Conservation (phyloP, 257 asterid species). For the Striga asiatica region DNA sequence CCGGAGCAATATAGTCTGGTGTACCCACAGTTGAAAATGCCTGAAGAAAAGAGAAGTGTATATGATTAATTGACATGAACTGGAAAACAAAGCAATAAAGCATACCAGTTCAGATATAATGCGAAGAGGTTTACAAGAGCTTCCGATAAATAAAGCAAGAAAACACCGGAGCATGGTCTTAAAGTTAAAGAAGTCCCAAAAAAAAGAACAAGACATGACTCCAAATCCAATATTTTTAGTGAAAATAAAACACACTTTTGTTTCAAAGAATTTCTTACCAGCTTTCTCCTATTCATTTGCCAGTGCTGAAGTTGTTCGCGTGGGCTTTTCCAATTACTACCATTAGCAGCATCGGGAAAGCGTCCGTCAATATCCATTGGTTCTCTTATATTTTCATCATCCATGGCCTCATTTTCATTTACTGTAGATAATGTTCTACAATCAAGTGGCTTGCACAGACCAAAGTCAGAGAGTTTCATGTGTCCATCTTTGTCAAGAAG, state of each 20-base stretch:
- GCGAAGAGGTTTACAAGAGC: background rate
- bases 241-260: background rate
- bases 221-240: background rate
- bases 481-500: conserved; percentile 89
- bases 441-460: conserved; percentile 97
- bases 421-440: conserved; percentile 59
- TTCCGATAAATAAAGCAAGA: background rate
- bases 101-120: background rate
- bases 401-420: conserved; percentile 59
- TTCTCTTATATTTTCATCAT: conserved; percentile 40
- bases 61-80: conserved; percentile 6
- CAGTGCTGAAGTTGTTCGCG: conserved; percentile 84
- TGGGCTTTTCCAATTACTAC: conserved; percentile 67
- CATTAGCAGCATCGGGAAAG: conserved; percentile 40
- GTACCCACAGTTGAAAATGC: conserved; percentile 99
- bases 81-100: background rate
- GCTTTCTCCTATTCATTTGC: conserved; percentile 75
- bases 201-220: background rate
- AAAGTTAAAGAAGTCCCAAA: background rate
- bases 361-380: conserved; percentile 44
- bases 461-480: conserved; percentile 96
- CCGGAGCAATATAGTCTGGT: conserved; percentile 99
- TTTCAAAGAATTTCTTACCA: conserved; percentile 40
- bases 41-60: conserved; percentile 31
- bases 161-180: background rate